Base-by-base conservation (phyloP, 1,284 basidiomycete species). In the Schizophyllum commune region DNA sequence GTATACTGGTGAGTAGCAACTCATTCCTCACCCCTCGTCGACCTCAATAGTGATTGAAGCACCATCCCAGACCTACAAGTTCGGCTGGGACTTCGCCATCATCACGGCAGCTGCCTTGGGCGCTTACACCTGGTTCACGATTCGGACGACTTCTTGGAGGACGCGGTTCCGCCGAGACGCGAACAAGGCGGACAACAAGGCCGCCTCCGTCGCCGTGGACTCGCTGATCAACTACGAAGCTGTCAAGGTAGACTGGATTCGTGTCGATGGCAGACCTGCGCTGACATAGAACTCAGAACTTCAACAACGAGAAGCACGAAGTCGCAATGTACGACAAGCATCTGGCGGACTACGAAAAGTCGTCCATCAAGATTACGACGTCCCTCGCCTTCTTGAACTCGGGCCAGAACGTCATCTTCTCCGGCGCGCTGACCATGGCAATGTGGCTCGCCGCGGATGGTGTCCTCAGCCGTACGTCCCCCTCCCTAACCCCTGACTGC, bases 401-500 rank as follows among this genome's bases (percentile, higher is more conserved):
- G 1, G 97, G 96, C 0, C 96, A 99, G 72, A 97, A 95, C 71
- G 79, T 97, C 66, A 98, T 99, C 67, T 99, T 98, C 76, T 95
- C 93, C 0, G 86, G 85, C 13, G 94, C 95, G 0, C 73, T 99
- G 69, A 99, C 96, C 0, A 80, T 89, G 62, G 96, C 97, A 77
- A 99, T 99, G 96, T 88, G 97, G 68, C 79, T 99, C 61, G 95
- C 96, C 3, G 96, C 96, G 0, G 94, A 98, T 71, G 96, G 96
- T 0, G 89, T 99, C 5, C 75, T 95, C 55, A 91, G 94, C 66
- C 95, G 94, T 91, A 57, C 2, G 69, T 65, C 20, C 33, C 11
- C 1, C 1, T 13, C n/a, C 27, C 5, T 21, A 52, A 17, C 52
- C 17, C 22, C 7, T 4, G 9, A 51, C 55, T 34, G 56, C 39